Conservation (phyloP, 352 stramenopile species). For the Phytophthora pseudosyringae region DNA sequence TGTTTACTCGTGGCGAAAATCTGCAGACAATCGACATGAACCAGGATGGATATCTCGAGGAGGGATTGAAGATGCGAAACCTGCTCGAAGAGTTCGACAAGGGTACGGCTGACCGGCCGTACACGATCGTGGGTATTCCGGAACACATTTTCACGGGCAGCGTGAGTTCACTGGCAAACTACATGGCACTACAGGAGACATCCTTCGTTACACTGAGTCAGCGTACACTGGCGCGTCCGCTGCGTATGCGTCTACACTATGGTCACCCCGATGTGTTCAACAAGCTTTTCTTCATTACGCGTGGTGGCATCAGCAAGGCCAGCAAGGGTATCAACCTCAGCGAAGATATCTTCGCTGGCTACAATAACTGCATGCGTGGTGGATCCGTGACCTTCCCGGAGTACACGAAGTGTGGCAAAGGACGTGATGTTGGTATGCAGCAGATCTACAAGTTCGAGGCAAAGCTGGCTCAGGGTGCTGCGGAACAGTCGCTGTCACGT, state of each 20-base stretch:
- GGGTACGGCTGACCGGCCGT: constrained; percentile 70
- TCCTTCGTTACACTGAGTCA: constrained; percentile 99
- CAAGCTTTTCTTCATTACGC: constrained; percentile 99
- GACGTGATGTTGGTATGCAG: constrained; percentile 99
- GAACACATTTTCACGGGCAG: constrained; percentile 99
- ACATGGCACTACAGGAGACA: constrained; percentile 99
- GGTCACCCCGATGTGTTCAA: constrained; percentile 99
- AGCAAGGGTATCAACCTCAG: constrained; percentile 99
- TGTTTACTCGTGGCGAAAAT: constrained; percentile 98
- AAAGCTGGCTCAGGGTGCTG: constrained; percentile 97
- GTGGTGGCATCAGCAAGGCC: constrained; percentile 98
- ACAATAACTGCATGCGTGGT: constrained; percentile 98
- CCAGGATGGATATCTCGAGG: constrained; percentile 99
- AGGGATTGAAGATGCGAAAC: constrained; percentile 99
- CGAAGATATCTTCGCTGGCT: constrained; percentile 99
- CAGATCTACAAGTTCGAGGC: constrained; percentile 99
- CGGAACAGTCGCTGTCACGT: constrained; percentile 97
- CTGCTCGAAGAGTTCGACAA: constrained; percentile 98
- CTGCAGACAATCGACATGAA: constrained; percentile 99
- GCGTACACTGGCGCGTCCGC: constrained; percentile 94
- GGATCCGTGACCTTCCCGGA: constrained; percentile 98
- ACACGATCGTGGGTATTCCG: constrained; percentile 97
- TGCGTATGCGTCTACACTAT: constrained; percentile 98
- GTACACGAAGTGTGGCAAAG: constrained; percentile 99
- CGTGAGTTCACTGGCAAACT: constrained; percentile 98